A percentile compares a stretch with the other conserved stretches of the same genome.
phyloP scores from a whole-genome alignment of 805 yeast genomes.

The Myxozyma nipponensis region DNA sequence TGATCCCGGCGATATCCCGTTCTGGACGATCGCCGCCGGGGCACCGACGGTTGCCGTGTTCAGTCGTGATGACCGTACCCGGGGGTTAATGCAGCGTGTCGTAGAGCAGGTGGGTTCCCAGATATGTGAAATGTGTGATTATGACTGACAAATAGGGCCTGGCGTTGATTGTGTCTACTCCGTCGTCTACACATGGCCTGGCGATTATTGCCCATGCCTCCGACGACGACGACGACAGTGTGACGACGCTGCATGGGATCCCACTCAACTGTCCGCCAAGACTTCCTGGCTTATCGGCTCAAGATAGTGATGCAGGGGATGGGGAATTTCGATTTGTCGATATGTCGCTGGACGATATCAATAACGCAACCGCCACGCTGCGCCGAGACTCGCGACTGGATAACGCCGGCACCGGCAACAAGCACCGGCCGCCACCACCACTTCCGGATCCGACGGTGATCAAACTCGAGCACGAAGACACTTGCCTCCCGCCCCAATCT shows the following conservation, averaged over 20 bases:
- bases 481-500: background rate
- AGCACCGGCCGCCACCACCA: background rate
- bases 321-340: conserved; percentile 4
- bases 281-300: too few species aligned
- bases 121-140: too few species aligned
- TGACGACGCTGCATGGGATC: too few species aligned
- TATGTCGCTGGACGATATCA: conserved; percentile 16
- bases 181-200: background rate
- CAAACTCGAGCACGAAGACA: background rate
- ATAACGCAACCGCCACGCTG: conserved; percentile 4
- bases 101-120: too few species aligned
- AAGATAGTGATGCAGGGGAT: too few species aligned
- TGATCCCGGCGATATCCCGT: background rate
- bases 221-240: too few species aligned
- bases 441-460: background rate
- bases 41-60: too few species aligned
- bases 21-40: too few species aligned
- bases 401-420: background rate
- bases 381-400: conserved; percentile 13
- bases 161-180: background rate
- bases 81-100: too few species aligned
- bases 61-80: too few species aligned
- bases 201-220: background rate
- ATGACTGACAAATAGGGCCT: background rate
- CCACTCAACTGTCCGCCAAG: too few species aligned